These are phyloP conservation scores for Raphidocelis subcapitata DNA, from an alignment of 139 green algal genomes.

Conservation along the genomic window DNA sequence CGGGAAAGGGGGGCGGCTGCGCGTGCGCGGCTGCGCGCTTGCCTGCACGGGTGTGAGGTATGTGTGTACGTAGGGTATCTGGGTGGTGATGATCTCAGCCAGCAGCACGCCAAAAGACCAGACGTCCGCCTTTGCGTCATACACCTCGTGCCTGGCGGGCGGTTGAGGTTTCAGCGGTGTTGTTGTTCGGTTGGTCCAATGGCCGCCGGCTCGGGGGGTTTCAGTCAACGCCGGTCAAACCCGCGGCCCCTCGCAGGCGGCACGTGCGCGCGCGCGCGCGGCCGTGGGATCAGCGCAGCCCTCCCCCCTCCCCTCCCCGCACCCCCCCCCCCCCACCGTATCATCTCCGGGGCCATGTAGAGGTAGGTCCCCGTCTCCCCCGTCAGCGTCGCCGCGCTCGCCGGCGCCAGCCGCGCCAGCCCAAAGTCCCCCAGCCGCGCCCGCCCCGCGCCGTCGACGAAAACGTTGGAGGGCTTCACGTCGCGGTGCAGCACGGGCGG, in stretches of 20 bases:
- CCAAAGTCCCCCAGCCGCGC: conserved; percentile 81
- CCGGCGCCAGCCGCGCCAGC: conserved; percentile 45
- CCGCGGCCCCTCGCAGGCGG: too few relatives aligned
- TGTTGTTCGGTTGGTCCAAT: too few relatives aligned
- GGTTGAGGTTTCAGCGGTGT: too few relatives aligned
- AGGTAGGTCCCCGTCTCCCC: conserved; percentile 87
- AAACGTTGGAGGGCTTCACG: conserved; percentile 85
- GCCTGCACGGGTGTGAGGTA: conserved; percentile 80
- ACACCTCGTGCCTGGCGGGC: conserved; percentile 52
- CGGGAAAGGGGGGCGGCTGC: too few relatives aligned
- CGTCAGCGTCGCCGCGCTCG: conserved; percentile 53
- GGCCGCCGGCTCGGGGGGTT: background rate
- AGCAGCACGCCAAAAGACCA: conserved; percentile 84
- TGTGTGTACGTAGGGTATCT: conserved; percentile 61
- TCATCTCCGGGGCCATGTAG: conserved; percentile 89
- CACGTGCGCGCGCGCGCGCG: too few relatives aligned
- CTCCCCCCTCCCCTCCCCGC: background rate
- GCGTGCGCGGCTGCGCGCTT: too few relatives aligned
- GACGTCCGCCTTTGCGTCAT: conserved; percentile 69
- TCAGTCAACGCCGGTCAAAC: background rate
- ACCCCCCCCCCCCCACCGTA: conserved; percentile 36
- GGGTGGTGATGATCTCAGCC: conserved; percentile 63
- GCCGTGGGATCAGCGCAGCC: background rate
- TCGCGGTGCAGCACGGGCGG: conserved; percentile 83
- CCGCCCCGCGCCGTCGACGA: conserved; percentile 55